phyloP scores from a whole-genome alignment of 2,329 filamentous ascomycete species.

The Daldinia sp. region DNA sequence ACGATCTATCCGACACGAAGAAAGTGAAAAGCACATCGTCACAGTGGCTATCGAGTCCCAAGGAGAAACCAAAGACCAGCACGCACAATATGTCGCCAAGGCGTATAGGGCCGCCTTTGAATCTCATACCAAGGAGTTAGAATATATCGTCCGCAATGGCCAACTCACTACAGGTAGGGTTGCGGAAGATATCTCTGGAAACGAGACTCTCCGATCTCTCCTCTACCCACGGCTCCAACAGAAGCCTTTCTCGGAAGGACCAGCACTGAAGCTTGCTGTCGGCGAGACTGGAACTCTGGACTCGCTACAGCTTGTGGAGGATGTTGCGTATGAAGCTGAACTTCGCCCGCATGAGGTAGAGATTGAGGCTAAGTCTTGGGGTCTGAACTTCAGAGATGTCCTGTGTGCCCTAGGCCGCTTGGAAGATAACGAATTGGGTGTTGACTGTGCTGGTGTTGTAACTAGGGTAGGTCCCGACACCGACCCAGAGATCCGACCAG shows the following conservation, averaged over 20 bases:
- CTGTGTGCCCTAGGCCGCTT: conserved; percentile 31
- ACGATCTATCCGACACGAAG: conserved; percentile 46
- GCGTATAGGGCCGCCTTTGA: conserved; percentile 35
- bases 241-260: conserved; percentile 36
- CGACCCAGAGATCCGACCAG: conserved; percentile 13
- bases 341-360: conserved; percentile 33
- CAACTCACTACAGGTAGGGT: conserved; percentile 29
- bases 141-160: conserved; percentile 36
- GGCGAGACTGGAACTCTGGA: conserved; percentile 38
- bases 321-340: conserved; percentile 21
- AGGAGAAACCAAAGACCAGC: conserved; percentile 20
- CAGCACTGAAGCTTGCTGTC: conserved; percentile 39
- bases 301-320: conserved; percentile 31
- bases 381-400: conserved; percentile 35
- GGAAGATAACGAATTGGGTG: conserved; percentile 28
- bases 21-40: conserved; percentile 45
- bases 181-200: conserved; percentile 27
- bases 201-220: conserved; percentile 28
- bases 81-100: conserved; percentile 35
- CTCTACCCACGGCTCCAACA: conserved; percentile 26
- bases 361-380: conserved; percentile 35
- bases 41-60: conserved; percentile 37
- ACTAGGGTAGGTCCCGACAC: conserved; percentile 23
- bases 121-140: conserved; percentile 22
- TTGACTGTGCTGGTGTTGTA: conserved; percentile 38